Evolutionary conservation across 177 flowering plant species (phyloP).

Genomic region (Vitis hybrid): DNA sequence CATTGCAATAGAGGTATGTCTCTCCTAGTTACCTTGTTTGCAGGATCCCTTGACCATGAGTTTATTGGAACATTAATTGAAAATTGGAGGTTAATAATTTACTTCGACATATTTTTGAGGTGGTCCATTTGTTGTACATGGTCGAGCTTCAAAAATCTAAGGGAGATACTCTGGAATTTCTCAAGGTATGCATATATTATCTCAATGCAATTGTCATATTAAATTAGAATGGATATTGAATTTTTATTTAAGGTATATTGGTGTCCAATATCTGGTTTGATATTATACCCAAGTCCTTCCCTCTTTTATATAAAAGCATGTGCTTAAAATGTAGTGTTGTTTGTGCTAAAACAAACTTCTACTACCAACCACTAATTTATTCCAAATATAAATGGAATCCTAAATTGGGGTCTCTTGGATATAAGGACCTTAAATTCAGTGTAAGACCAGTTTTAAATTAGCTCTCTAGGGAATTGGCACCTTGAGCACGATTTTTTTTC

Average conservation of each 20-base stretch:
- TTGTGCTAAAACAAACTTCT: too few relatives aligned
- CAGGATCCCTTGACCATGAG: neutral
- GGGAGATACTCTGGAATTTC: conserved; percentile 97
- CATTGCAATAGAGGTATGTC: conserved; percentile 84
- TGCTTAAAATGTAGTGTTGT: too few relatives aligned
- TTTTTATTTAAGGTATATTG: neutral
- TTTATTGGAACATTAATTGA: neutral
- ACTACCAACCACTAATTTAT: too few relatives aligned
- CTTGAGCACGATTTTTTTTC: neutral
- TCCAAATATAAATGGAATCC: too few relatives aligned
- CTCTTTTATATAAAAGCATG: too few relatives aligned
- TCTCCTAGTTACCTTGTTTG: neutral
- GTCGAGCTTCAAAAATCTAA: conserved; percentile 92
- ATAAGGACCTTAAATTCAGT: too few relatives aligned
- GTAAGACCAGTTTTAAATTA: too few relatives aligned
- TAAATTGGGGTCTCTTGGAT: too few relatives aligned
- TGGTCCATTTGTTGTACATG: conserved; percentile 93
- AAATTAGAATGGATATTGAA: neutral
- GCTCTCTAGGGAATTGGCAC: too few relatives aligned
- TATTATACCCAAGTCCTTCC: too few relatives aligned
- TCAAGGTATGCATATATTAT: conserved; percentile 56
- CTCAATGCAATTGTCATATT: conserved; percentile 2
- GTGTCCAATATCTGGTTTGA: too few relatives aligned
- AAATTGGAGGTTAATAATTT: conserved; percentile 2
- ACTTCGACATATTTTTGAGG: conserved; percentile 72